Percentiles rank a stretch among this genome's conserved stretches.
Evolutionary conservation across 176 grass and related monocot species (phyloP).

Genomic region (Chrysopogon serrulatus): DNA sequence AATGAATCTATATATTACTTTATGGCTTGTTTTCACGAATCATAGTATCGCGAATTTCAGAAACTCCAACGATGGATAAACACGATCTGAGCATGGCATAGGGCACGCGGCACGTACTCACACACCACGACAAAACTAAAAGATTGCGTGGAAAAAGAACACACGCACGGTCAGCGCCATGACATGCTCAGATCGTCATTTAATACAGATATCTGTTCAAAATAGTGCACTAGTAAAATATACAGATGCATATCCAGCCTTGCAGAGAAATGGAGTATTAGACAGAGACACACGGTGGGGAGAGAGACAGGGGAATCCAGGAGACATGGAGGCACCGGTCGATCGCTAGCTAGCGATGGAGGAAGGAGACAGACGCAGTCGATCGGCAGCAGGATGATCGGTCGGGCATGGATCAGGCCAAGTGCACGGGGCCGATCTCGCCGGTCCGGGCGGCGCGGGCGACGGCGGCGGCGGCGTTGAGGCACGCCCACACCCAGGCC

Average conservation of each 20-base stretch:
- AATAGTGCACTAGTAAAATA: too few species aligned
- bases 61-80: too few species aligned
- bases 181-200: too few species aligned
- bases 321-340: background rate
- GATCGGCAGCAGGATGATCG: background rate
- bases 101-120: too few species aligned
- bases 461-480: conserved; percentile 58
- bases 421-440: conserved; percentile 33
- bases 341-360: background rate
- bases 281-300: too few species aligned
- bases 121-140: background rate
- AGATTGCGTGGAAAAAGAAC: background rate
- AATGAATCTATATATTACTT: too few species aligned
- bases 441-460: conserved; percentile 45
- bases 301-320: background rate
- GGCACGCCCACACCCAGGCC: conserved; percentile 62
- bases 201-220: too few species aligned
- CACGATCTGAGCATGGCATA: background rate
- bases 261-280: too few species aligned
- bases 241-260: background rate
- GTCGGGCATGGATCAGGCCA: conserved; percentile 4
- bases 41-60: background rate
- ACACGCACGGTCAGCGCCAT: too few species aligned
- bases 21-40: background rate
- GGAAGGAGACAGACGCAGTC: background rate